These are phyloP conservation scores for Chionographis japonica DNA, from an alignment of 106 monocot species.

Conservation along the genomic window DNA sequence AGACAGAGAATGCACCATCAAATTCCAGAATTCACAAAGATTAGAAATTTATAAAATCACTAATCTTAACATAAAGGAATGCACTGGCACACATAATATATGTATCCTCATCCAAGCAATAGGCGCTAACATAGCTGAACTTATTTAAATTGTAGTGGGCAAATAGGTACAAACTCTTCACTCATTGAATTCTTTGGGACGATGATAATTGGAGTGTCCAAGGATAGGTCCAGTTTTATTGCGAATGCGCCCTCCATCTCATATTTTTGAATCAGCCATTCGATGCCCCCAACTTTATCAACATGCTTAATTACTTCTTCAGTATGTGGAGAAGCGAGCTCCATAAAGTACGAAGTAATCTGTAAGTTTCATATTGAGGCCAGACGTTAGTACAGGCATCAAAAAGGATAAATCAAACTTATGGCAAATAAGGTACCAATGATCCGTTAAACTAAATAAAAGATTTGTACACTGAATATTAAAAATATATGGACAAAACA, in stretches of 20 bases:
- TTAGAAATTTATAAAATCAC: no score
- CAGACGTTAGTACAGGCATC: constrained; percentile 2
- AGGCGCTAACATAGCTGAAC: no score
- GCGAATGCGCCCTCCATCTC: constrained; percentile 86
- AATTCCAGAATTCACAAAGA: no score
- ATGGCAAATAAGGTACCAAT: background rate
- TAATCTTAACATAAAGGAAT: no score
- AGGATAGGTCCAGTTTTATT: constrained; percentile 73
- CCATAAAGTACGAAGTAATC: constrained; percentile 94
- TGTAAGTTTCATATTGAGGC: constrained; percentile 11
- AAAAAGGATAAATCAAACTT: background rate
- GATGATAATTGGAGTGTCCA: constrained; percentile 90
- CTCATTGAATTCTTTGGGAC: constrained; percentile 69
- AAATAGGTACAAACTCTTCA: constrained; percentile 53
- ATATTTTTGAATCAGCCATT: constrained; percentile 93
- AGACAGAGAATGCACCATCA: no score
- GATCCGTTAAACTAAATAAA: no score
- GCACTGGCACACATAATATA: no score
- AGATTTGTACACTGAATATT: no score
- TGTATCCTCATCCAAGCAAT: no score
- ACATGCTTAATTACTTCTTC: constrained; percentile 92
- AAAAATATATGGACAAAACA: no score
- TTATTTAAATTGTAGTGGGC: no score
- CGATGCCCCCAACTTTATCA: constrained; percentile 93
- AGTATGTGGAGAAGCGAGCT: constrained; percentile 90